phyloP scores from a whole-genome alignment of 2,329 filamentous ascomycete genomes.

The Harringtonia aguacate region DNA sequence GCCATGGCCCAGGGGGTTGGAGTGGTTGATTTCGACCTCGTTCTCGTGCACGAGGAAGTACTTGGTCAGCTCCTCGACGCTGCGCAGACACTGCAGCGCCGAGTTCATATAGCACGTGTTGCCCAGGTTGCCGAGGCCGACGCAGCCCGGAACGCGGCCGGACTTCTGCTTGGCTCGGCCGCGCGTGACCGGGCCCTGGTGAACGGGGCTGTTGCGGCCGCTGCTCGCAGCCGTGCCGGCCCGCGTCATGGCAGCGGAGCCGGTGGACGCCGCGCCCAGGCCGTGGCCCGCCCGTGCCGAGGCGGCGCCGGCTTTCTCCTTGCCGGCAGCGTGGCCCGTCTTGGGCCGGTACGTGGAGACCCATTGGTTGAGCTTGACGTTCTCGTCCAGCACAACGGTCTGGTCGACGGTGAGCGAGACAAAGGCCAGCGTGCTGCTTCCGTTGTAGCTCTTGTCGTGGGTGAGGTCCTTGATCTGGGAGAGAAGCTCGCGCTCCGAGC shows the following conservation, averaged over 20 bases:
- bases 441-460: slow-evolving; percentile 66
- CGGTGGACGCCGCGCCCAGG: slow-evolving; percentile 22
- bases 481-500: slow-evolving; percentile 53
- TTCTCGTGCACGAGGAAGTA: slow-evolving; percentile 76
- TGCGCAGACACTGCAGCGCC: slow-evolving; percentile 85
- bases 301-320: slow-evolving; percentile 8
- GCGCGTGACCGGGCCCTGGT: slow-evolving; percentile 52
- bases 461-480: slow-evolving; percentile 57
- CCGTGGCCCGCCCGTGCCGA: slow-evolving; percentile 9
- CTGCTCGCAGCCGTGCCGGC: slow-evolving; percentile 36
- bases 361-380: slow-evolving; percentile 46
- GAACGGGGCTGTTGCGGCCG: slow-evolving; percentile 57
- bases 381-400: slow-evolving; percentile 76
- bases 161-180: slow-evolving; percentile 60
- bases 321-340: slow-evolving; percentile 13
- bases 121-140: slow-evolving; percentile 80
- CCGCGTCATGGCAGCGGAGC: slow-evolving; percentile 10
- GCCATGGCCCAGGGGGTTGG: slow-evolving; percentile 76
- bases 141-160: slow-evolving; percentile 62
- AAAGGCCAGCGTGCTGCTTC: slow-evolving; percentile 52
- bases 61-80: slow-evolving; percentile 83
- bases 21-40: slow-evolving; percentile 69
- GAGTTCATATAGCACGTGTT: slow-evolving; percentile 99
- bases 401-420: slow-evolving; percentile 62
- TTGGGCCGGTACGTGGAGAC: slow-evolving; percentile 37